Base-by-base conservation (phyloP, 352 stramenopile species). In the Globisporangium perplexum region DNA sequence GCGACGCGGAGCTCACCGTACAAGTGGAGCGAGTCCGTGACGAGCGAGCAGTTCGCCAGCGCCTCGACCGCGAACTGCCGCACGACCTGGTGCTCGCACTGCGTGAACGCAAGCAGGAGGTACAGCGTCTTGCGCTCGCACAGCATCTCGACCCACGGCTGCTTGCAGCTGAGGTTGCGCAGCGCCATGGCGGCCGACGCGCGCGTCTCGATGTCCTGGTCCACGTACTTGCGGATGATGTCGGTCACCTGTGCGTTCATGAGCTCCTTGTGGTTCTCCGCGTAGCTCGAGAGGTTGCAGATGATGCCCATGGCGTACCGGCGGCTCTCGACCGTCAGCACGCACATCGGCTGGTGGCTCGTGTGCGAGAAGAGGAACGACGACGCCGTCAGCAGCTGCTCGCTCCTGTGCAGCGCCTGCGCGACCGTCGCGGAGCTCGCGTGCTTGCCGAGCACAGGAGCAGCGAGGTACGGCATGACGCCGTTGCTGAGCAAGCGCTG, bases 241-340 rank as follows among this genome's bases (percentile, higher is more conserved):
- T 89, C 76, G 17, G 67, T 67, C 26, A 90, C 77, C 52, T 90
- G 80, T 0, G 76, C 66, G 33, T 83, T 71, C 62, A 93, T 90
- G 39, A 93, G 76, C 43, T 93, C 80, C 47, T 87, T 73, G 65
- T 90, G 83, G 62, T 93, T 93, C 47, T 72, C 67, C 18, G 89
- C 77, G 55, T 81, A 86, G 38, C 72, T 83, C 4, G 77, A 74
- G 44, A 93, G 57, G 47, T 93, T 93, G 54, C 79, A 90, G 28
- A 90, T 72, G 41, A 90, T 87, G 23, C 70, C 77, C 39, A 90
- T 72, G 1, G 77, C 80, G 33, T 69, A 80, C 0, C 77, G 64
- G 18, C 75, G 69, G 42, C 69, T 88, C 18, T 88, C 70, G 11
- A 50, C 41, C 14, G 58, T 74, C 10, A 88, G 46, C 10, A 59